Conservation (phyloP, 495 filamentous ascomycete genomes). For the Peziza echinospora region DNA sequence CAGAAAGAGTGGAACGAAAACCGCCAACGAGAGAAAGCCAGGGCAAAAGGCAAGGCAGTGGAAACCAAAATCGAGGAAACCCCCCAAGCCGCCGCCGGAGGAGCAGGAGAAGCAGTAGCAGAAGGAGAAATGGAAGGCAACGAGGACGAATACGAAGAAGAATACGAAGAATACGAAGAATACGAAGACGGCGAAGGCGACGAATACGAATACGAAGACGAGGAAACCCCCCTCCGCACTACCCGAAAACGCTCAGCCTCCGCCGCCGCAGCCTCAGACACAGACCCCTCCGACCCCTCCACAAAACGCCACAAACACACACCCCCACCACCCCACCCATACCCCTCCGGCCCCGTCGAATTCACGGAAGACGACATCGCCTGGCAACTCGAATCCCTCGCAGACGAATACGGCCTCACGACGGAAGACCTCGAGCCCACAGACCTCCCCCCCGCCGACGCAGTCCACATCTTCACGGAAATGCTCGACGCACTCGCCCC, state of each 20-base stretch:
- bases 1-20: constrained; percentile 7
- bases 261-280: background rate
- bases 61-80: constrained; percentile 52
- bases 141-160: constrained; percentile 63
- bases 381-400: constrained; percentile 75
- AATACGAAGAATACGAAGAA: constrained; percentile 23
- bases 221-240: background rate
- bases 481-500: constrained; percentile 61
- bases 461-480: constrained; percentile 58
- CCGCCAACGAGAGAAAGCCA: constrained; percentile 11
- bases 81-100: too few relatives aligned
- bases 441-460: constrained; percentile 53
- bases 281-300: constrained; percentile 30
- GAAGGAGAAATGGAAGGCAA: constrained; percentile 7
- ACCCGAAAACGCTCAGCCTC: background rate
- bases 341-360: constrained; percentile 42
- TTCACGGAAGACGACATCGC: constrained; percentile 93
- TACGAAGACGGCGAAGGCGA: constrained; percentile 7
- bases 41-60: constrained; percentile 14
- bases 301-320: too few relatives aligned
- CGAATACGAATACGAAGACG: constrained; percentile 56
- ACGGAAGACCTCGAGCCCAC: constrained; percentile 39
- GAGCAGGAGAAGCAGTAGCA: constrained; percentile 21
- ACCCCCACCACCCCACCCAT: too few relatives aligned
- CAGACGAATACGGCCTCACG: constrained; percentile 48